Percentiles rank a stretch among this genome's conserved stretches.
Conservation (phyloP, 2,329 filamentous ascomycete species). For the Pestalotiopsis fici region DNA sequence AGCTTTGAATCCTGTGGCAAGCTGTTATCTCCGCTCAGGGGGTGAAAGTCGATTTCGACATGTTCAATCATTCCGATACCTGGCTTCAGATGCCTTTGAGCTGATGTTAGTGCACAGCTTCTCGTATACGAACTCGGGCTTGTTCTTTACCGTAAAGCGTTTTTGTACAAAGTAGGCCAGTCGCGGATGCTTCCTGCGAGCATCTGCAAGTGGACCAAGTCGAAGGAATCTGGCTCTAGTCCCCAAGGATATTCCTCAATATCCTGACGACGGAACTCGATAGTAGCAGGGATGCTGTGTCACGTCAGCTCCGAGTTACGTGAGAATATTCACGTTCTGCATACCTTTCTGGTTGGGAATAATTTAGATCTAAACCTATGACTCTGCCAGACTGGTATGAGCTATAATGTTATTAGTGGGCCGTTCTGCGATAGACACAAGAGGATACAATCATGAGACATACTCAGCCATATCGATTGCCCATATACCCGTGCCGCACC, state of each 20-base stretch:
- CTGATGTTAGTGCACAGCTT: slow-evolving; percentile 18
- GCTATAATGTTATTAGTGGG: neutral
- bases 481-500: slow-evolving; percentile 91
- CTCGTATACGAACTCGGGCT: neutral
- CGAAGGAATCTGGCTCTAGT: slow-evolving; percentile 59
- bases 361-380: slow-evolving; percentile 37
- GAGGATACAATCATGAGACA: slow-evolving; percentile 27
- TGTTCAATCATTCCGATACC: slow-evolving; percentile 80
- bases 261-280: slow-evolving; percentile 71
- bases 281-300: slow-evolving; percentile 68
- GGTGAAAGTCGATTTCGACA: slow-evolving; percentile 83
- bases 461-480: slow-evolving; percentile 82
- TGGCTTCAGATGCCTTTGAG: slow-evolving; percentile 70
- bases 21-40: slow-evolving; percentile 69
- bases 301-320: slow-evolving; percentile 7
- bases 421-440: neutral
- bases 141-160: slow-evolving; percentile 61
- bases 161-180: slow-evolving; percentile 75
- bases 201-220: slow-evolving; percentile 82
- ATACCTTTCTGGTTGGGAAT: slow-evolving; percentile 37
- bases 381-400: slow-evolving; percentile 15
- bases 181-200: slow-evolving; percentile 75
- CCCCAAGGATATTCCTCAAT: slow-evolving; percentile 73
- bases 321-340: neutral
- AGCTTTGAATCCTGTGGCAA: slow-evolving; percentile 60